A percentile compares a stretch with the other conserved stretches of the same genome.
Evolutionary conservation across 495 filamentous ascomycete species (phyloP).

Genomic region (Darksidea phi): DNA sequence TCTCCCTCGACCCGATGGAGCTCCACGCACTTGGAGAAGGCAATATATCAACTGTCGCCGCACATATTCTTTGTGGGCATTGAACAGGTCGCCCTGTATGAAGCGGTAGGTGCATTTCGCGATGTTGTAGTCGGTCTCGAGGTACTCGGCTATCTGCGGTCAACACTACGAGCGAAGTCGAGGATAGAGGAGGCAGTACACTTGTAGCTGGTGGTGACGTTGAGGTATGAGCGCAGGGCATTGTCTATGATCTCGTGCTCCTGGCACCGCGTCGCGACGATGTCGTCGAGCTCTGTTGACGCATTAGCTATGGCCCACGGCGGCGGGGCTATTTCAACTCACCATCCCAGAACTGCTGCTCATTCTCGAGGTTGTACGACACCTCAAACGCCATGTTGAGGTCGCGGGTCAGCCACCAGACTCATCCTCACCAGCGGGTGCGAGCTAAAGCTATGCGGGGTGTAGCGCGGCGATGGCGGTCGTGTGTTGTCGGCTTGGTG

Average conservation of each 20-base stretch:
- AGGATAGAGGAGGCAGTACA: constrained; percentile 44
- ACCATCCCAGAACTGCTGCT: constrained; percentile 95
- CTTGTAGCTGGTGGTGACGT: constrained; percentile 74
- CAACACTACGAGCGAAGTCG: constrained; percentile 2
- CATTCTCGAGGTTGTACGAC: constrained; percentile 69
- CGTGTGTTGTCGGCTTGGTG: neutral
- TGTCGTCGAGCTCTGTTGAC: constrained; percentile 71
- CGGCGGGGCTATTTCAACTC: constrained; percentile 40
- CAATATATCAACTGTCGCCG: constrained; percentile 90
- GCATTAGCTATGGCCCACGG: constrained; percentile 16
- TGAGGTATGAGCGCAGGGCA: constrained; percentile 77
- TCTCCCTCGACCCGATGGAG: neutral
- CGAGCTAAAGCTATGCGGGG: neutral
- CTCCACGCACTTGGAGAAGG: constrained; percentile 68
- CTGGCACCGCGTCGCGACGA: constrained; percentile 69
- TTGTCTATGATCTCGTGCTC: constrained; percentile 82
- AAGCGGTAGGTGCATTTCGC: constrained; percentile 81
- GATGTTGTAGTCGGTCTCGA: constrained; percentile 81
- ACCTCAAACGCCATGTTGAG: constrained; percentile 62
- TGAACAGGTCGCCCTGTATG: constrained; percentile 71
- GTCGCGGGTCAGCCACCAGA: constrained; percentile 27
- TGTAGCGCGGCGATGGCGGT: neutral
- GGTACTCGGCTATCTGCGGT: constrained; percentile 63
- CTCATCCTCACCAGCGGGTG: constrained; percentile 31
- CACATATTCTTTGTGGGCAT: constrained; percentile 75